Conservation (phyloP, 2,329 filamentous ascomycete species). For the Fusarium verrucosum region DNA sequence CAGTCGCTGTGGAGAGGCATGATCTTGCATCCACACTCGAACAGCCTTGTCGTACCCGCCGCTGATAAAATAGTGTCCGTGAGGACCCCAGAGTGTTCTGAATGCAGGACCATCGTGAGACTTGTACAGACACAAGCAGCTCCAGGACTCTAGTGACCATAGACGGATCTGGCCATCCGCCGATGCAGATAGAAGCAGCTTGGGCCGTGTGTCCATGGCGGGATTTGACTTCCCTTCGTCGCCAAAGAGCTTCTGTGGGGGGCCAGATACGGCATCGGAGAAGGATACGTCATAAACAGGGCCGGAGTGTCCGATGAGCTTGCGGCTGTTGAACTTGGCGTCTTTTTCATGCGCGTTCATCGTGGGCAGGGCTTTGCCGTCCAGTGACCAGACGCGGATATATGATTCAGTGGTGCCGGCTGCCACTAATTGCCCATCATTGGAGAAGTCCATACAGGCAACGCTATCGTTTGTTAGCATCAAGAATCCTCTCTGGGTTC, state of each 20-base stretch:
- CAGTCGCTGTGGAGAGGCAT: slow-evolving; percentile 86
- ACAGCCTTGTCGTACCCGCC: slow-evolving; percentile 90
- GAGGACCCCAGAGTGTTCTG: slow-evolving; percentile 88
- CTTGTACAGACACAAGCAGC: slow-evolving; percentile 93
- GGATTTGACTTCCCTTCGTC: slow-evolving; percentile 55
- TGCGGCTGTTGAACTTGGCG: slow-evolving; percentile 68
- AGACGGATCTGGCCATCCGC: slow-evolving; percentile 88
- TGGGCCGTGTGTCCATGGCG: slow-evolving; percentile 65
- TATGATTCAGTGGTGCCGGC: slow-evolving; percentile 94
- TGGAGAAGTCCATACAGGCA: slow-evolving; percentile 94
- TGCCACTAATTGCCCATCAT: slow-evolving; percentile 86
- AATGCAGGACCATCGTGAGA: slow-evolving; percentile 91
- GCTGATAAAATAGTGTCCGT: slow-evolving; percentile 93
- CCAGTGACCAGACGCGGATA: slow-evolving; percentile 91
- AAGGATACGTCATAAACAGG: slow-evolving; percentile 92
- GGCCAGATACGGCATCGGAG: slow-evolving; percentile 72
- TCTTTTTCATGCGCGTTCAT: slow-evolving; percentile 68
- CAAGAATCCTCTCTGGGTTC: not conserved
- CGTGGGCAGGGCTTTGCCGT: slow-evolving; percentile 81
- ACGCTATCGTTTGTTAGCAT: slow-evolving; percentile 62
- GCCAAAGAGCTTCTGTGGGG: slow-evolving; percentile 60
- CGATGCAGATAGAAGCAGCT: slow-evolving; percentile 86
- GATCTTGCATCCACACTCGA: slow-evolving; percentile 90
- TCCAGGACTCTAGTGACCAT: slow-evolving; percentile 92
- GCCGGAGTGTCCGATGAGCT: slow-evolving; percentile 89